Evolutionary conservation across 768 basidiomycete genomes (phyloP).

Genomic region (Exidia glandulosa): DNA sequence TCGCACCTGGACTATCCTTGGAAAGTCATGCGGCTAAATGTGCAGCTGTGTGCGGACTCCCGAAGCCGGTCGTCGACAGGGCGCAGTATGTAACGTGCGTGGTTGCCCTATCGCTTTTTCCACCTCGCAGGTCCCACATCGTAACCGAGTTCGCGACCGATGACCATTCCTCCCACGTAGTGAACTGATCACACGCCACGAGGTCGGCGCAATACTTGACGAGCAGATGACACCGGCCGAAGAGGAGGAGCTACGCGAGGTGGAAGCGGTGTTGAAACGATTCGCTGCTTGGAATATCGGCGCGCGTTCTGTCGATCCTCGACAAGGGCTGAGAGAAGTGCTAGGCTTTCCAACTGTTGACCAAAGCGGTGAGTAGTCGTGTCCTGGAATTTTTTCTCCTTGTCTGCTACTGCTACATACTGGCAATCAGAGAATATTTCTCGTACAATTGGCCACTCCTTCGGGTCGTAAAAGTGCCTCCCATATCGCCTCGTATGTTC

Average conservation of each 20-base stretch:
- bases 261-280: conserved; percentile 61
- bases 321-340: no score
- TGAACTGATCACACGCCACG: conserved; percentile 47
- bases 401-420: no score
- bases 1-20: conserved; percentile 58
- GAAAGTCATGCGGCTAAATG: conserved; percentile 81
- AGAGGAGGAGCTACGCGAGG: conserved; percentile 50
- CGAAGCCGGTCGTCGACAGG: conserved; percentile 50
- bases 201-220: conserved; percentile 58
- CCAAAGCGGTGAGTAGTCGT: no score
- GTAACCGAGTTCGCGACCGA: conserved; percentile 1
- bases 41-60: conserved; percentile 79
- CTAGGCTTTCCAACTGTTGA: no score
- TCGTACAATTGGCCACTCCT: no score
- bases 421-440: no score
- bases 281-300: conserved; percentile 71
- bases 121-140: no score
- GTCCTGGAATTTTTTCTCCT: no score
- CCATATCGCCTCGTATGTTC: no score
- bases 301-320: no score
- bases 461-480: no score
- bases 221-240: conserved; percentile 64
- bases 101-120: no score
- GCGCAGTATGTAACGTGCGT: conserved; percentile 69
- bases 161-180: conserved; percentile 23